phyloP scores from a whole-genome alignment of 257 asterid species.

The Lycium barbarum region DNA sequence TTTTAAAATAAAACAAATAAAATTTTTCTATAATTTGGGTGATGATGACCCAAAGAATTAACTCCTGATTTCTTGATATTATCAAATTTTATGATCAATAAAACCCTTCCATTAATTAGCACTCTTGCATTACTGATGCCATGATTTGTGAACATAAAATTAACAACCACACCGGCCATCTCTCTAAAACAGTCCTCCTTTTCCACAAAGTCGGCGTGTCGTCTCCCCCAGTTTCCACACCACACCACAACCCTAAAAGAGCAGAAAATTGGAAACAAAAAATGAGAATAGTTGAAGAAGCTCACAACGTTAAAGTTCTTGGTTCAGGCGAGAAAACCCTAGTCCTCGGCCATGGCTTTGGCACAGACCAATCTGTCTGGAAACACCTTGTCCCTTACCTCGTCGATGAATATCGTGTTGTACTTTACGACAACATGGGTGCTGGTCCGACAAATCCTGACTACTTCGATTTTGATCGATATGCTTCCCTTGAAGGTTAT shows the following conservation, averaged over 20 bases:
- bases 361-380: conserved; percentile 60
- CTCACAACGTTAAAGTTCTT: conserved; percentile 48
- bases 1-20: no score
- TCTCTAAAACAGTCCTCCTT: background rate
- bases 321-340: conserved; percentile 46
- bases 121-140: background rate
- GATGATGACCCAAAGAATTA: no score
- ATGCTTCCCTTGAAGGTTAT: conserved; percentile 51
- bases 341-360: conserved; percentile 61
- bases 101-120: background rate
- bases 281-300: conserved; percentile 50
- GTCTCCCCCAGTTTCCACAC: conserved; percentile 2
- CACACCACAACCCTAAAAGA: background rate
- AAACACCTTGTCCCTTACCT: conserved; percentile 55
- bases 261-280: background rate
- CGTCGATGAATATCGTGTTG: conserved; percentile 43
- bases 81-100: no score
- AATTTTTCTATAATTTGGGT: no score
- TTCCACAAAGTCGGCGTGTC: background rate
- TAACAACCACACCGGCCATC: background rate
- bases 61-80: no score
- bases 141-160: background rate
- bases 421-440: conserved; percentile 59
- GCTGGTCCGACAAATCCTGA: conserved; percentile 60
- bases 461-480: conserved; percentile 56